Conservation (phyloP, 305 asterid species). For the Fraxinus baroniana region DNA sequence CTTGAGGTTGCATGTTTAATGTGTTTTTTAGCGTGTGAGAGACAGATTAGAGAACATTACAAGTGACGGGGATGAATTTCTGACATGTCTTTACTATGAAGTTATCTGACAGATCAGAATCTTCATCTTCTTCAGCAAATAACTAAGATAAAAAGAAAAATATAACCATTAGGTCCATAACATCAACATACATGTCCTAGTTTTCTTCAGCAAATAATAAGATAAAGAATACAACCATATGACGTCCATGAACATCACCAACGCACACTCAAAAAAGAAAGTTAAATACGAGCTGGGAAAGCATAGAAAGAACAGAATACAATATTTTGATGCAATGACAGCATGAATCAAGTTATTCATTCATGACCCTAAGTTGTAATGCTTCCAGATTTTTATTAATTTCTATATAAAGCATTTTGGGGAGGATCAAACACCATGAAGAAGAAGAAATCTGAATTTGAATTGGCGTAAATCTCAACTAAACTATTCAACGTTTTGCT, state of each 20-base stretch:
- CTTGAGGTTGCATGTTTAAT: slow-evolving; percentile 3
- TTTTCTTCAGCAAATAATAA: slow-evolving; percentile 57
- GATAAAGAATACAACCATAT: slow-evolving; percentile 12
- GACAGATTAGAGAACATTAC: slow-evolving; percentile 49
- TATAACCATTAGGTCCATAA: neutral
- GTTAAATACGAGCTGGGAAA: neutral
- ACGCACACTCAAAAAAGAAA: slow-evolving; percentile 9
- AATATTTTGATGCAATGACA: neutral
- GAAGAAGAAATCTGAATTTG: neutral
- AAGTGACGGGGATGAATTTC: slow-evolving; percentile 88
- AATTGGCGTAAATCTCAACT: neutral
- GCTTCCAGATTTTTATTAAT: neutral
- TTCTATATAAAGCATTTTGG: slow-evolving; percentile 4
- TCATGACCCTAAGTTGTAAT: neutral
- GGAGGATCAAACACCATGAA: neutral
- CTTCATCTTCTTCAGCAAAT: slow-evolving; percentile 76
- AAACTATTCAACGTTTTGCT: slow-evolving; percentile 6
- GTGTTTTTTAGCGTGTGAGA: neutral
- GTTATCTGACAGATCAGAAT: slow-evolving; percentile 81
- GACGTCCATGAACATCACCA: neutral
- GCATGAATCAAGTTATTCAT: neutral
- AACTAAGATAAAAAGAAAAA: slow-evolving; percentile 39
- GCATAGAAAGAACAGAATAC: slow-evolving; percentile 11
- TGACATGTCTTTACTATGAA: slow-evolving; percentile 95
- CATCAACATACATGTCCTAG: neutral